Conservation (phyloP, 2,329 filamentous ascomycete species). For the Cryoendolithus antarcticus region DNA sequence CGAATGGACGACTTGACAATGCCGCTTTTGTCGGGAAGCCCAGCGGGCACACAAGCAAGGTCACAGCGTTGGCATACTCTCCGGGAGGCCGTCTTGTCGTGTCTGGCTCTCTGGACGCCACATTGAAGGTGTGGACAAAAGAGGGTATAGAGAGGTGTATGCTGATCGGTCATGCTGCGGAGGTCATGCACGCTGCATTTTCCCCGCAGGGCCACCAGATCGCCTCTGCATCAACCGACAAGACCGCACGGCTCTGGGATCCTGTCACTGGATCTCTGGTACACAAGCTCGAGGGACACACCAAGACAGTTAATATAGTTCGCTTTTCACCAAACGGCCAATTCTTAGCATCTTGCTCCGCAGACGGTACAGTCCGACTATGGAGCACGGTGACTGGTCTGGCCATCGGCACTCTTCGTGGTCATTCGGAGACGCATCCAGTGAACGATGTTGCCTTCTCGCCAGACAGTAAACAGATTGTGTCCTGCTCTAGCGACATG, state of each 20-base stretch:
- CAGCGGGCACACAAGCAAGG: no score
- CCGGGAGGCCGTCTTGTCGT: no score
- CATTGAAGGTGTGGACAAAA: no score
- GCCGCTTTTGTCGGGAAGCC: no score
- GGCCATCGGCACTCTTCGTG: constrained; percentile 77
- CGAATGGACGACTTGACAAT: no score
- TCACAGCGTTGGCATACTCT: no score
- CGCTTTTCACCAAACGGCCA: constrained; percentile 91
- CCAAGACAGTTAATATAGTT: constrained; percentile 77
- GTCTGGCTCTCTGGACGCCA: no score
- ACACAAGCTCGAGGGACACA: constrained; percentile 66
- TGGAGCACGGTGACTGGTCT: constrained; percentile 70
- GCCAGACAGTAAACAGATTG: constrained; percentile 68
- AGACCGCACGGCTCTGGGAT: constrained; percentile 81
- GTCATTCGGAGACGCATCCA: constrained; percentile 60
- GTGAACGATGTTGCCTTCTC: constrained; percentile 92
- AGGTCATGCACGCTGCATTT: no score
- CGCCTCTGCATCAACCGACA: constrained; percentile 52
- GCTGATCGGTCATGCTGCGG: no score
- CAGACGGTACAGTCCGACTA: constrained; percentile 76
- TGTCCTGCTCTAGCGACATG: constrained; percentile 72
- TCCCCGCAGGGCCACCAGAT: no score
- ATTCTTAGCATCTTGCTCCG: constrained; percentile 78
- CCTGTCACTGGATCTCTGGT: constrained; percentile 67
- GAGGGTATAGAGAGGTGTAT: no score